Base-by-base conservation (phyloP, 73 alveolate genomes). In the Paramecium bursaria region DNA sequence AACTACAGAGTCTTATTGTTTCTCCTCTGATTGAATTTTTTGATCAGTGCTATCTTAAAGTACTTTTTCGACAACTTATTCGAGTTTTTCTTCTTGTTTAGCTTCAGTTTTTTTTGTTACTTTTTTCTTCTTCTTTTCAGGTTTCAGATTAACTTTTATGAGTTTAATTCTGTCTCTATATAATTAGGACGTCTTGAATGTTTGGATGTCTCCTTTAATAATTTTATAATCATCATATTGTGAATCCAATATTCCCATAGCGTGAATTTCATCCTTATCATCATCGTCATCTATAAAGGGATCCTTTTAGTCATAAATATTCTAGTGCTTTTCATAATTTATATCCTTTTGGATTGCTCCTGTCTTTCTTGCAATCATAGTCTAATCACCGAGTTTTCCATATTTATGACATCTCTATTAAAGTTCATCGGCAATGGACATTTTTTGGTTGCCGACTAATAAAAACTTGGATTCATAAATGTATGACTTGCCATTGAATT, bases 251-350 rank as follows among this genome's bases (percentile, higher is more conserved):
- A 67, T 67, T 22, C 33, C 15, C 82, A 67, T 67, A 0, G 60
- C 82, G 22, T 67, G 14, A 7, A 39, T 13, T 42, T 35, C 57
- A 6, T 67, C 21, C 13, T 35, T 57, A 14, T 15, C 22, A 21
- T 67, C 82, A 4, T 27, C 82, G 44, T 67, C 82, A 67, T 67
- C 82, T 15, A 67, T 67, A 39, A 67, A 67, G 6, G 82, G 44
- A 47, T 67, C 82, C 30, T 67, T 57, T 3, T 67, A 25, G 44
- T 67, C 82, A 67, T 67, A 67, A 1, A 67, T 44, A 67, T 67
- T 67, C 21, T 67, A 26, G 44, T 47, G 60, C 39, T 67, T 67
- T 42, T 67, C 82, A 67, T 67, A 39, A 67, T 17, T 27, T 39
- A 19, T 39, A 67, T 67, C 82, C 21, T 39, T 67, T 21, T 31